Base-by-base conservation (phyloP, 2,329 filamentous ascomycete species). In the Aureobasidium zeae region DNA sequence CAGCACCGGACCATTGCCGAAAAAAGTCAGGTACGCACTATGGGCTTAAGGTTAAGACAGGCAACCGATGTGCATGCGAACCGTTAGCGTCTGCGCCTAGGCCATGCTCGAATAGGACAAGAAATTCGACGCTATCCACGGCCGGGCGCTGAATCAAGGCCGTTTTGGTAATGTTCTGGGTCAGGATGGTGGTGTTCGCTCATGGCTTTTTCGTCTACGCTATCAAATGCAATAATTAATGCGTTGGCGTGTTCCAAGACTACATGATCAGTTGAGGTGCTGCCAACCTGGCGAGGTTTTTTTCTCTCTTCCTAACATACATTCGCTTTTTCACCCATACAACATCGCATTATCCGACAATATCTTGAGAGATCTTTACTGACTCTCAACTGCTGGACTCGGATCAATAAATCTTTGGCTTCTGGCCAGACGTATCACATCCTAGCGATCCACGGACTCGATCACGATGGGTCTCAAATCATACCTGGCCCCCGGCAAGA, bases 401-500 rank as follows among this genome's bases (percentile, higher is more conserved):
- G 26, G 22, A 43, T 34, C 11, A 28, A 20, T 15, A 43, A 11
- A 24, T n/a, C n/a, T 30, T 43, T 43, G 39, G 39, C 39, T 43
- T 33, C n/a, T 34, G 30, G 39, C 39, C 39, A 43, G 39, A 20
- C 26, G n/a, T 24, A 43, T 12, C 30, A 3, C 10, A 28, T 9
- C n/a, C 7, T 12, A 26, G 34, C 37, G 19, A 10, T 20, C 31
- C 15, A 41, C 21, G 5, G 9, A 45, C 19, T 13, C 9, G 22
- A 5, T 21, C 44, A 37, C 30, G 21, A 50, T 50, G 48, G 44
- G 46, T 46, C 22, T 50, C 26, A 48, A 48, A 34, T 41, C 38
- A 31, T 50, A 50, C 26, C 43, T 50, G 13, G 48, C 48, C n/a
- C 48, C 48, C 13, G 48, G 43, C 15, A 38, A 46, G 42, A 39